phyloP scores from a whole-genome alignment of 2,329 filamentous ascomycete species.

The Beauveria caledonica region DNA sequence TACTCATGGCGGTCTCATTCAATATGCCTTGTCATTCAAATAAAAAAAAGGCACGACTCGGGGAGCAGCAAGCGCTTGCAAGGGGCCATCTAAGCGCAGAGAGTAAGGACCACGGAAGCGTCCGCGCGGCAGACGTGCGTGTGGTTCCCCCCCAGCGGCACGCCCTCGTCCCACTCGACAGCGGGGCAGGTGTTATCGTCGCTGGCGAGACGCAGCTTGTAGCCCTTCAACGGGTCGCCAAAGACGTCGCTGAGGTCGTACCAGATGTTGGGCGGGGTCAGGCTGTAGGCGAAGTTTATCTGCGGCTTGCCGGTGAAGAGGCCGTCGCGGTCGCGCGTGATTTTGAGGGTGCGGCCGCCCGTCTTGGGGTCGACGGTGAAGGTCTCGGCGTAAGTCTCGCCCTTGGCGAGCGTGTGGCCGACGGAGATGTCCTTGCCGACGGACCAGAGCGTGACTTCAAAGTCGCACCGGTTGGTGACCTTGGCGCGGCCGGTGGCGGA shows the following conservation, averaged over 20 bases:
- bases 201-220: constrained; percentile 25
- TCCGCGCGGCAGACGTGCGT: constrained; percentile 27
- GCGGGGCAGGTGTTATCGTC: constrained; percentile 22
- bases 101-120: constrained; percentile 27
- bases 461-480: constrained; percentile 29
- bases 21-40: neutral
- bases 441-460: constrained; percentile 30
- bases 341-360: constrained; percentile 32
- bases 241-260: constrained; percentile 34
- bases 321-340: constrained; percentile 26
- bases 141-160: constrained; percentile 28
- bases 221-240: constrained; percentile 29
- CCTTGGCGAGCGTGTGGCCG: constrained; percentile 19
- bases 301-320: constrained; percentile 32
- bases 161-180: constrained; percentile 29
- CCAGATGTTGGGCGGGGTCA: constrained; percentile 27
- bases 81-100: constrained; percentile 21
- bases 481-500: constrained; percentile 26
- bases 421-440: constrained; percentile 25
- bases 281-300: constrained; percentile 32
- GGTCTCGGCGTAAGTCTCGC: constrained; percentile 25
- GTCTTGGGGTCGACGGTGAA: constrained; percentile 28
- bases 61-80: too few relatives aligned
- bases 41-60: too few relatives aligned
- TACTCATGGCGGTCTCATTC: neutral